Evolutionary conservation across 192 early-diverging fungal genomes (phyloP).

Genomic region (Coemansia sp.): DNA sequence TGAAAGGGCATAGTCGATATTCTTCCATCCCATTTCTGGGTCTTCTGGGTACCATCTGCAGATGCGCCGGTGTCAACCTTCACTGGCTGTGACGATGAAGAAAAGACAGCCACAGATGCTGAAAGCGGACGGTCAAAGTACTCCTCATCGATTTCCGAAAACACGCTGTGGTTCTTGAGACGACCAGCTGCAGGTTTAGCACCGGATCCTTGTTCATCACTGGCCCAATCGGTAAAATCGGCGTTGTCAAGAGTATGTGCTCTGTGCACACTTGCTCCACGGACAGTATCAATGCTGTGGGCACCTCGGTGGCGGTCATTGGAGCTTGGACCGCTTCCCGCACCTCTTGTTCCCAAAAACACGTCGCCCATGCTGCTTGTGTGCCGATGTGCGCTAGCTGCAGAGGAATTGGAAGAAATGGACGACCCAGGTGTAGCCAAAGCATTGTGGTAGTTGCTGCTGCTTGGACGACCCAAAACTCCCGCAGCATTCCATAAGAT

Average conservation of each 20-base stretch:
- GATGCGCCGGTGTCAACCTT: background rate
- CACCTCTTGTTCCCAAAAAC: background rate
- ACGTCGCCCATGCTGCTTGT: conserved; percentile 20
- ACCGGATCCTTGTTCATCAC: background rate
- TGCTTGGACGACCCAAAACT: background rate
- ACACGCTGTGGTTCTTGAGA: conserved; percentile 33
- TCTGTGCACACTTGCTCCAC: conserved; percentile 18
- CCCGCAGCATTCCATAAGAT: conserved; percentile 40
- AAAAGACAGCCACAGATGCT: conserved; percentile 4
- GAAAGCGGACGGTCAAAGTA: conserved; percentile 7
- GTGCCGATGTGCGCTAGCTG: conserved; percentile 24
- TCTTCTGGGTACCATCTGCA: conserved; percentile 4
- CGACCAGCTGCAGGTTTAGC: background rate
- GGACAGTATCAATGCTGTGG: conserved; percentile 2
- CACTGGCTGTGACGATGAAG: background rate
- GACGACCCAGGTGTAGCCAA: conserved; percentile 8
- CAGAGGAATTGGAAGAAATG: conserved; percentile 5
- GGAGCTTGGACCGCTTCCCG: background rate
- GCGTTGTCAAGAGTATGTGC: conserved; percentile 43
- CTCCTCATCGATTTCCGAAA: conserved; percentile 27
- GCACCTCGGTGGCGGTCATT: conserved; percentile 2
- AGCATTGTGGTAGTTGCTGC: conserved; percentile 1
- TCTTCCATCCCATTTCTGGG: conserved; percentile 45
- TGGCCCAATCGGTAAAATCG: conserved; percentile 12
- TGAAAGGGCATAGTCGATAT: conserved; percentile 47